These are phyloP conservation scores for Venturia aucupariae DNA, from an alignment of 2,329 filamentous ascomycete species.

Conservation along the genomic window DNA sequence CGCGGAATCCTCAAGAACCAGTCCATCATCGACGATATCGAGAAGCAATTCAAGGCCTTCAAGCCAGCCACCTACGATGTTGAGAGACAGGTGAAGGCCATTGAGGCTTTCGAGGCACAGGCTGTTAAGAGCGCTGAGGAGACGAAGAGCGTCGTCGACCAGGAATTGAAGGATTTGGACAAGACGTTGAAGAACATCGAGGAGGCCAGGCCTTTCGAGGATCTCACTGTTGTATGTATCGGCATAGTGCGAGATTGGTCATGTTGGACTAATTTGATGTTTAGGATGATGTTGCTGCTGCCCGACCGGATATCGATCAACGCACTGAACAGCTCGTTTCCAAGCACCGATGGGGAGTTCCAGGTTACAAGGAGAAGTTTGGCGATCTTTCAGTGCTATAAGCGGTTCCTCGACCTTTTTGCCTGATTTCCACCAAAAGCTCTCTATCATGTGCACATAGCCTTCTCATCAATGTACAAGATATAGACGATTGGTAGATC, in stretches of 20 bases:
- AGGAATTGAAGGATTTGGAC: slow-evolving; percentile 86
- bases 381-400: slow-evolving; percentile 94
- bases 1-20: slow-evolving; percentile 90
- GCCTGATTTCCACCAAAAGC: slow-evolving; percentile 1
- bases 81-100: slow-evolving; percentile 87
- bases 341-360: slow-evolving; percentile 96
- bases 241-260: background rate
- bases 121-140: slow-evolving; percentile 94
- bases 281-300: slow-evolving; percentile 88
- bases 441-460: slow-evolving; percentile 12
- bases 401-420: background rate
- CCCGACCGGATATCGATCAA: slow-evolving; percentile 94
- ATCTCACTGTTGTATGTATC: slow-evolving; percentile 86
- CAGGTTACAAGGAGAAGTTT: slow-evolving; percentile 99
- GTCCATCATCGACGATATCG: slow-evolving; percentile 90
- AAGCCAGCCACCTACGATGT: slow-evolving; percentile 92
- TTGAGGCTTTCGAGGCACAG: slow-evolving; percentile 95
- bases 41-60: slow-evolving; percentile 88
- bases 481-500: slow-evolving; percentile 4
- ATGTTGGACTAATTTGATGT: slow-evolving; percentile 12
- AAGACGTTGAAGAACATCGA: slow-evolving; percentile 97
- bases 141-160: slow-evolving; percentile 92
- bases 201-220: slow-evolving; percentile 87
- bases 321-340: slow-evolving; percentile 90
- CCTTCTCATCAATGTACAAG: slow-evolving; percentile 9